Conservation (phyloP, 441 rosid genomes). For the Brassica hybrid region DNA sequence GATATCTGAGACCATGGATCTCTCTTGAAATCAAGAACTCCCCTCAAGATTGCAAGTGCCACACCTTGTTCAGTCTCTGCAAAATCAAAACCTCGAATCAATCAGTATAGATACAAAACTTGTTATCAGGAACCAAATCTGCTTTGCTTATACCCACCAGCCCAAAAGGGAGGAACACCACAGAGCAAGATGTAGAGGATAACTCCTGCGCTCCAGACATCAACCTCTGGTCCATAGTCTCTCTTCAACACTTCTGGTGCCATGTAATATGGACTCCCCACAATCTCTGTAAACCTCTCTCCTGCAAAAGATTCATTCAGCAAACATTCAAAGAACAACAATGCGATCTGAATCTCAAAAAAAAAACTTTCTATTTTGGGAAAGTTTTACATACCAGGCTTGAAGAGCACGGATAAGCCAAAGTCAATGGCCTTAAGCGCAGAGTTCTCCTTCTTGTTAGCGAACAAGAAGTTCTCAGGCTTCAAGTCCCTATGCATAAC, state of each 20-base stretch:
- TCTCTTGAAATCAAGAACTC: constrained; percentile 88
- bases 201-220: constrained; percentile 97
- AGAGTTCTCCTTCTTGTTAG: constrained; percentile 89
- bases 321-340: background rate
- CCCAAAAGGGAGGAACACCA: constrained; percentile 99
- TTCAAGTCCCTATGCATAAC: constrained; percentile 97
- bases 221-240: constrained; percentile 93
- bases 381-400: constrained; percentile 43
- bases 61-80: constrained; percentile 99
- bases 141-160: constrained; percentile 51
- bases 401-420: constrained; percentile 88
- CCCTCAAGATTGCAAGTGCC: constrained; percentile 91
- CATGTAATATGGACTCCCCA: constrained; percentile 98
- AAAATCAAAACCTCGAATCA: constrained; percentile 15
- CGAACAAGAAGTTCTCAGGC: constrained; percentile 95
- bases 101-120: background rate
- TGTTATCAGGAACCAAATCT: background rate
- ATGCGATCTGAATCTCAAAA: background rate
- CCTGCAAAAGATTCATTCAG: constrained; percentile 48
- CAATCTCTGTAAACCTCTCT: constrained; percentile 89
- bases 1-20: constrained; percentile 99
- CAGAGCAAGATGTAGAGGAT: constrained; percentile 87
- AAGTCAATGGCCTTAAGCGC: constrained; percentile 91
- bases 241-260: constrained; percentile 95
- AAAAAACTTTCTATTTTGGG: constrained; percentile 15